Base-by-base conservation (phyloP, 2,329 filamentous ascomycete species). In the Gnomoniopsis smithogilvyi region DNA sequence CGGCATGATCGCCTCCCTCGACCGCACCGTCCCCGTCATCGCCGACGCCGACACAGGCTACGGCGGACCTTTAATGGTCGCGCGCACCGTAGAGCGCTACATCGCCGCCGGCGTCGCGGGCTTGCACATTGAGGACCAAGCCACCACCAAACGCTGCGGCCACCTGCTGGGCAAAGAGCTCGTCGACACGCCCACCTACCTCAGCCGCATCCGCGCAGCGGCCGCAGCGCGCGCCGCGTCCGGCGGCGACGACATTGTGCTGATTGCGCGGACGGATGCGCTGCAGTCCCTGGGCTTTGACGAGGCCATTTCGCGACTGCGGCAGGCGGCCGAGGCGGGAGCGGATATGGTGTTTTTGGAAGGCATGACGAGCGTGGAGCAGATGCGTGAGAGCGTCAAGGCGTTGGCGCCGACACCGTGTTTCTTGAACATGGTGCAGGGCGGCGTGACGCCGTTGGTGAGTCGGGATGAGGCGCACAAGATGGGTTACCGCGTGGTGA, bases 61-160 rank as follows among this genome's bases (percentile, higher is more conserved):
- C 68, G 83, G 80, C 24, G 76, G 77, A 19, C 78, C 79, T 3
- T 70, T 78, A 33, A 81, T 79, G 74, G 78, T 86, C 41, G 76
- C 79, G 1, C 77, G 81, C 26, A 82, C 82, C 3, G 66, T 69
- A 26, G 69, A 74, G n/a, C 70, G 76, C 48, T 86, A 86, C 70
- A 76, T 78, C 51, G 74, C 76, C 26, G 74, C 78, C 6, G 83
- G 83, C 15, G 79, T 88, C 3, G 84, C 85, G 1, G 84, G 75
- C 0, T 71, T 86, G 21, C 84, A 88, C 65, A 78, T 88, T 58
- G 85, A 88, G 68, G 84, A 87, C 69, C 85, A 89, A 72, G 77
- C 88, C 19, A 73, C 80, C 47, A 82, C 78, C 48, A 89, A 90
- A 73, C 81, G 85, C 11, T 89, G 86, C 68, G 86, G 86, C 0